Evolutionary conservation across 495 filamentous ascomycete genomes (phyloP).

Genomic region (Penicillium parvum): DNA sequence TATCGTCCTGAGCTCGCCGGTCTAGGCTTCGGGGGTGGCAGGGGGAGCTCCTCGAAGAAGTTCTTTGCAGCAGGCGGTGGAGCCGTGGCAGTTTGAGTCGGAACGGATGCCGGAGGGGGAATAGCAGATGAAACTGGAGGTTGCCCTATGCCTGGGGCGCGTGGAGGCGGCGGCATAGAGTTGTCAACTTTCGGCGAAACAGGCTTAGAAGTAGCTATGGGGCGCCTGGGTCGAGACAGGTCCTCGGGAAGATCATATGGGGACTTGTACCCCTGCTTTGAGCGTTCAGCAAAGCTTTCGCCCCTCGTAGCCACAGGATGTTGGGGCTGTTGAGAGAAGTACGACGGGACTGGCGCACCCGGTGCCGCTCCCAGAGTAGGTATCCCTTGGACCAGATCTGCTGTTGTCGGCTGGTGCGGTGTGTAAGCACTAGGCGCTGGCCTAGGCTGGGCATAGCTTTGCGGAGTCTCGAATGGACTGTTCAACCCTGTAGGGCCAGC

Average conservation of each 20-base stretch:
- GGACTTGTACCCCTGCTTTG: constrained; percentile 86
- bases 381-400: constrained; percentile 33
- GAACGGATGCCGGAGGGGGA: constrained; percentile 26
- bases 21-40: constrained; percentile 48
- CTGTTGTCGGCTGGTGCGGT: constrained; percentile 44
- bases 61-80: constrained; percentile 37
- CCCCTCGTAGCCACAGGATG: constrained; percentile 39
- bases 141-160: constrained; percentile 57
- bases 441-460: constrained; percentile 17
- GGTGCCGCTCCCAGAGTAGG: constrained; percentile 23
- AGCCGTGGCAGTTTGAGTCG: constrained; percentile 27
- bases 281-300: constrained; percentile 81
- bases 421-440: constrained; percentile 29
- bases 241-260: constrained; percentile 96
- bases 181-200: constrained; percentile 18
- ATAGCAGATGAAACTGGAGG: constrained; percentile 27
- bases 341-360: constrained; percentile 31
- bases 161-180: constrained; percentile 37
- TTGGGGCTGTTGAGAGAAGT: constrained; percentile 35
- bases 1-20: constrained; percentile 48
- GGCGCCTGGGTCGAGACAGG: constrained; percentile 63
- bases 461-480: constrained; percentile 33
- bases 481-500: constrained; percentile 15
- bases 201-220: constrained; percentile 37
- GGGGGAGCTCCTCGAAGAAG: constrained; percentile 94